These are phyloP conservation scores for Ogataea zsoltii DNA, from an alignment of 805 yeast species.

Conservation along the genomic window DNA sequence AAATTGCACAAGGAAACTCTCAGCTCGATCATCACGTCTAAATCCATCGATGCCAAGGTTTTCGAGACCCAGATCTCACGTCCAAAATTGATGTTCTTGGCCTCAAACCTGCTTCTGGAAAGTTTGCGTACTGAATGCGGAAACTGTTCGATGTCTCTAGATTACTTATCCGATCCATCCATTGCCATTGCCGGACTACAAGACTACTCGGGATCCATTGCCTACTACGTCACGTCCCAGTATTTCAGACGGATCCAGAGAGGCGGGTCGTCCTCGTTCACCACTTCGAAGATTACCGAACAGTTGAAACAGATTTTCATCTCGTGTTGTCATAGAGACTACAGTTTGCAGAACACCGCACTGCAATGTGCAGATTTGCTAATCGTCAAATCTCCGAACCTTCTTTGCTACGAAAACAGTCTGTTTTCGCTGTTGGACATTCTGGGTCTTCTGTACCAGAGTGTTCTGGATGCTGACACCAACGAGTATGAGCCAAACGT, in stretches of 20 bases:
- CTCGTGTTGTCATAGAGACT: constrained; percentile 76
- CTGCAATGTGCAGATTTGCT: constrained; percentile 72
- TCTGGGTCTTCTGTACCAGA: constrained; percentile 71
- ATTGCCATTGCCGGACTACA: constrained; percentile 66
- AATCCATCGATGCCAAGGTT: constrained; percentile 44
- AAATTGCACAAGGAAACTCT: constrained; percentile 70
- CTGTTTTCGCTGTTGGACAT: constrained; percentile 81
- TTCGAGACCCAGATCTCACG: constrained; percentile 54
- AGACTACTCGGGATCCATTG: constrained; percentile 64
- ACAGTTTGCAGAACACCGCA: constrained; percentile 75
- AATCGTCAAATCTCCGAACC: constrained; percentile 67
- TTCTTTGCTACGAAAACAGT: constrained; percentile 72
- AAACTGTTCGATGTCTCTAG: constrained; percentile 72
- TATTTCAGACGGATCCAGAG: constrained; percentile 53
- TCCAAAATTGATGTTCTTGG: constrained; percentile 82
- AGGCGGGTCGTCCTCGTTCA: constrained; percentile 56
- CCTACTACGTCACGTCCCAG: constrained; percentile 57
- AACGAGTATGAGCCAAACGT: constrained; percentile 86
- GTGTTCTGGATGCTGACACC: constrained; percentile 79
- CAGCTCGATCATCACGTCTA: constrained; percentile 49
- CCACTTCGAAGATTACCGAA: constrained; percentile 57
- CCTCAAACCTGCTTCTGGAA: constrained; percentile 81
- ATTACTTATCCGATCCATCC: constrained; percentile 86
- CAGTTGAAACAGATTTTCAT: constrained; percentile 71
- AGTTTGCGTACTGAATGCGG: constrained; percentile 76